Evolutionary conservation across 1,139 yeast species (phyloP).

Genomic region (Protomyces arabidopsidicola): DNA sequence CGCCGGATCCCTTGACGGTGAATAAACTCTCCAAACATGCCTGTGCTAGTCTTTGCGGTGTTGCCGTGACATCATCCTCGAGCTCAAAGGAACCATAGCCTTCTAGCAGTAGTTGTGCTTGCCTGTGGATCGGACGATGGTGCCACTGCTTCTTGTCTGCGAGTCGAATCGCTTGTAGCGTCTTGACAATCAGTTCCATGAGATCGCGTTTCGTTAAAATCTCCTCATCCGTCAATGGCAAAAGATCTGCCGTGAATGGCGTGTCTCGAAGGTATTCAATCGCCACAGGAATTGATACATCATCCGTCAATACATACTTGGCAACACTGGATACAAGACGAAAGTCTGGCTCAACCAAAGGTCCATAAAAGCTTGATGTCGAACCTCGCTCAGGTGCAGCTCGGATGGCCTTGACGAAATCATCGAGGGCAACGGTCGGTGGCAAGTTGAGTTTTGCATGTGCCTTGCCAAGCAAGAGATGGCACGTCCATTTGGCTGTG

Average conservation of each 20-base stretch:
- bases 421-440: conserved; percentile 35
- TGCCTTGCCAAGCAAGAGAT: conserved; percentile 55
- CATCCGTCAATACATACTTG: conserved; percentile 42
- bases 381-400: conserved; percentile 40
- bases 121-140: conserved; percentile 71
- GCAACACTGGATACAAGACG: conserved; percentile 54
- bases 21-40: conserved; percentile 39
- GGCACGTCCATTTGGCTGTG: conserved; percentile 58
- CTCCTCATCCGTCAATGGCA: neutral
- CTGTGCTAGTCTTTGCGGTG: conserved; percentile 53
- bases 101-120: conserved; percentile 52
- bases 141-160: conserved; percentile 88
- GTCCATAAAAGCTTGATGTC: conserved; percentile 48
- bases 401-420: conserved; percentile 35
- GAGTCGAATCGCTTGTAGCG: conserved; percentile 40
- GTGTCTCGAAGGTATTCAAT: conserved; percentile 41
- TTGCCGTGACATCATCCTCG: conserved; percentile 52
- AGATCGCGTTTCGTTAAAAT: conserved; percentile 26
- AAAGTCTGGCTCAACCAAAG: conserved; percentile 43
- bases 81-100: conserved; percentile 40
- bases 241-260: conserved; percentile 27
- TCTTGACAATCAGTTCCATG: conserved; percentile 4
- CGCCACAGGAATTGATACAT: conserved; percentile 44
- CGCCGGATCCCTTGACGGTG: conserved; percentile 61
- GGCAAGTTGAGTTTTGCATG: conserved; percentile 46